Evolutionary conservation across 306 rosid species (phyloP), one percentile per base, ranked within the genome.

Genomic region (Malus asiatica): DNA sequence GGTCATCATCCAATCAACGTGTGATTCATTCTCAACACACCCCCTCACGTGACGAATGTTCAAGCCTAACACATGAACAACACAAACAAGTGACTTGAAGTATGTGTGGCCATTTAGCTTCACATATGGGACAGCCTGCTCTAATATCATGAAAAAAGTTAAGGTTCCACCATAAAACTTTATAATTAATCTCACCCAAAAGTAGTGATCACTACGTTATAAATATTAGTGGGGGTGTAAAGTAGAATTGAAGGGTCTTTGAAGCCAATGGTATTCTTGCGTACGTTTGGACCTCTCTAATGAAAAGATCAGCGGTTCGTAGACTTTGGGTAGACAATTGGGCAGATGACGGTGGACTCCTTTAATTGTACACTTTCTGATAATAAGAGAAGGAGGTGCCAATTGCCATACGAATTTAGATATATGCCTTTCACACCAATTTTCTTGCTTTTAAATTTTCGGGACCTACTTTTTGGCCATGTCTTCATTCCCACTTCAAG

Each of bases 401-500:
- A 63, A 30, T 61, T 55, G 52, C 35, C 13, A 30, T 30, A 14
- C 29, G 13, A 57, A n/a, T 38, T 4, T 11, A 48, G 22, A n/a
- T 13, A 16, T 53, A 30, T n/a, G 23, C 63, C 10, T 45, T 79
- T 58, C 65, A 33, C 75, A 59, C 70, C 64, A n/a, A 52, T 42
- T 35, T 58, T 42, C 44, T 46, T 66, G 25, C 62, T 63, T 65
- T 61, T 63, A 68, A 61, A 44, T 38, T 55, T 48, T 14, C 27
- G 25, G 16, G 33, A 48, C 70, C 75, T 58, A 64, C 62, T 60
- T 46, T 53, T 73, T 25, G 64, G 33, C 69, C 30, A 9, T 23
- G n/a, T 66, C 79, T n/a, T 68, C 70, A 63, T 63, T 75, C 62
- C 71, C 5, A 55, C 73, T n/a, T 10, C 64, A 55, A 20, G 66